A percentile compares a stretch with the other conserved stretches of the same genome.
Conservation (phyloP, 1,139 yeast species). For the Debaryomyces fabryi region DNA sequence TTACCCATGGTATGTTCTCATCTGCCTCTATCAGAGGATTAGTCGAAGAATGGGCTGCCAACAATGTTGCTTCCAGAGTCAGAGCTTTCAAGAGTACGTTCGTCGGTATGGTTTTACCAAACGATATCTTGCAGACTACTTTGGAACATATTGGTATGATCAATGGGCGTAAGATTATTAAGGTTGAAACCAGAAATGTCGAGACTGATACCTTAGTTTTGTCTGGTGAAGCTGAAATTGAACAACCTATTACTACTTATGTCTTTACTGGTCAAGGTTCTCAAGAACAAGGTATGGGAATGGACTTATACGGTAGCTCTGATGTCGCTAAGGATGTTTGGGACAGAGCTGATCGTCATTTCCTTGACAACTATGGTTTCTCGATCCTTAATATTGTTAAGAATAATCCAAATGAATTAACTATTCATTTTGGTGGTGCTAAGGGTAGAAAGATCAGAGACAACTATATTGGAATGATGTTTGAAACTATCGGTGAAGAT, state of each 20-base stretch:
- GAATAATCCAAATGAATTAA: conserved; percentile 93
- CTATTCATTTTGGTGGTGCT: conserved; percentile 97
- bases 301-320: conserved; percentile 92
- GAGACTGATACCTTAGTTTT: conserved; percentile 78
- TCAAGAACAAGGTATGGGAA: conserved; percentile 99
- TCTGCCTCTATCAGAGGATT: conserved; percentile 93
- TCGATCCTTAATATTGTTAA: conserved; percentile 93
- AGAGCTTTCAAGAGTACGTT: conserved; percentile 91
- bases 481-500: conserved; percentile 87
- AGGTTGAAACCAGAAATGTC: conserved; percentile 84
- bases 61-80: conserved; percentile 92
- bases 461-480: conserved; percentile 95
- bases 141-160: conserved; percentile 98
- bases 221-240: conserved; percentile 96
- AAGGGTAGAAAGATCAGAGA: conserved; percentile 94
- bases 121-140: conserved; percentile 83
- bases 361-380: conserved; percentile 93
- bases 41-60: conserved; percentile 99
- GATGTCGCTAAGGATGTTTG: conserved; percentile 94
- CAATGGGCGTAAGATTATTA: conserved; percentile 96
- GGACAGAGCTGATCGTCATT: conserved; percentile 97
- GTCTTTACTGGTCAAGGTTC: conserved; percentile 99
- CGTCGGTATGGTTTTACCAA: conserved; percentile 97
- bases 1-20: conserved; percentile 98
- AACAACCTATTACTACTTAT: conserved; percentile 94